phyloP scores from a whole-genome alignment of 345 rosid genomes.

The Leavenworthia alabamica region DNA sequence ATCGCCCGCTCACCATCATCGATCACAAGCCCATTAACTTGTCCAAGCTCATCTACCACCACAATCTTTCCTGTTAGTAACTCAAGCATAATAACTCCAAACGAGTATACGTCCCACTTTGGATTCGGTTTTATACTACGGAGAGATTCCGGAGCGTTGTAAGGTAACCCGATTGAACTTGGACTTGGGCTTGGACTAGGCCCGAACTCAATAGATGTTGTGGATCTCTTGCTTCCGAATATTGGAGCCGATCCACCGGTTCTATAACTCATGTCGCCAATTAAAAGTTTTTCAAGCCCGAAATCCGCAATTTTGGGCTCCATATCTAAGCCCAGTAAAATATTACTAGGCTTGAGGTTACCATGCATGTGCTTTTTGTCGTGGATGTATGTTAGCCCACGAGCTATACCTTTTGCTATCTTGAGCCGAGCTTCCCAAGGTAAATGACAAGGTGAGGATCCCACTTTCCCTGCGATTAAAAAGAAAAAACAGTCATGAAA shows the following conservation, averaged over 20 bases:
- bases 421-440: slow-evolving; percentile 85
- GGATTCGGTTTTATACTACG: slow-evolving; percentile 73
- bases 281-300: slow-evolving; percentile 69
- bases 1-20: slow-evolving; percentile 60
- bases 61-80: slow-evolving; percentile 67
- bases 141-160: slow-evolving; percentile 80
- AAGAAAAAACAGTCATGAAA: neutral
- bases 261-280: slow-evolving; percentile 58
- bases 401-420: slow-evolving; percentile 75
- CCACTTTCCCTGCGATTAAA: slow-evolving; percentile 59
- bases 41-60: slow-evolving; percentile 74
- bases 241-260: slow-evolving; percentile 53
- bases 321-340: slow-evolving; percentile 64
- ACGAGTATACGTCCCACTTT: slow-evolving; percentile 86
- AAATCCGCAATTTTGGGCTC: slow-evolving; percentile 85
- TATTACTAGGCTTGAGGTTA: slow-evolving; percentile 81
- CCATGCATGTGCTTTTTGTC: slow-evolving; percentile 88
- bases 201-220: slow-evolving; percentile 54
- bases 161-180: slow-evolving; percentile 46
- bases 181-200: slow-evolving; percentile 54
- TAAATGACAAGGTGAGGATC: slow-evolving; percentile 74
- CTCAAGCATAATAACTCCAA: slow-evolving; percentile 76
- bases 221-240: slow-evolving; percentile 81
- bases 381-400: slow-evolving; percentile 71
- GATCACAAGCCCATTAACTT: slow-evolving; percentile 64